phyloP scores from a whole-genome alignment of 768 basidiomycete genomes.

The Leccinum aurantiacum region DNA sequence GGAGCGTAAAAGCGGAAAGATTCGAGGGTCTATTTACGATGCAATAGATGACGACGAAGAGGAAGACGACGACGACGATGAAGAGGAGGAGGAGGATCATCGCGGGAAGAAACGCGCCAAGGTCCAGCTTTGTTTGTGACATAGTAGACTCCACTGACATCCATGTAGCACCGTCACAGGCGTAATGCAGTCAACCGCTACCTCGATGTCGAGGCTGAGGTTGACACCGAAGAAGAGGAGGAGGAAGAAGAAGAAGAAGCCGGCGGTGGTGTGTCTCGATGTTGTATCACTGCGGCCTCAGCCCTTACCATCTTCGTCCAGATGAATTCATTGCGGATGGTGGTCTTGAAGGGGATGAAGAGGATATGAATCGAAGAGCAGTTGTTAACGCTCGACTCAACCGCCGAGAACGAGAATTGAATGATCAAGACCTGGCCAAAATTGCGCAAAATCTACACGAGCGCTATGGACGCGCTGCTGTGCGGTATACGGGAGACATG shows the following conservation, averaged over 20 bases:
- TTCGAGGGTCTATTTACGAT: conserved; percentile 35
- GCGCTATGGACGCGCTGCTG: conserved; percentile 68
- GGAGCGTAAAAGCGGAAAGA: conserved; percentile 24
- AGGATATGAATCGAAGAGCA: conserved; percentile 47
- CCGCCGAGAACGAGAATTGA: conserved; percentile 66
- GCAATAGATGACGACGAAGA: conserved; percentile 44
- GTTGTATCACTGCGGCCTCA: not conserved
- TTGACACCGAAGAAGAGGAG: conserved; percentile 96
- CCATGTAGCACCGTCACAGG: conserved; percentile 60
- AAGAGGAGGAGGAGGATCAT: conserved; percentile 42
- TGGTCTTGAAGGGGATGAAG: conserved; percentile 66
- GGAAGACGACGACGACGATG: conserved; percentile 54
- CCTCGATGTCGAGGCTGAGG: conserved; percentile 95
- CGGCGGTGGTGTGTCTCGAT: conserved; percentile 44
- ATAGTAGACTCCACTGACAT: conserved; percentile 6
- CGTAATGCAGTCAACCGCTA: conserved; percentile 70
- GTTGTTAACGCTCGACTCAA: conserved; percentile 69
- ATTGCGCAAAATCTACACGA: conserved; percentile 81
- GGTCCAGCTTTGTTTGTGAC: conserved; percentile 36
- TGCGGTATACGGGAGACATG: conserved; percentile 87
- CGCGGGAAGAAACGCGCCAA: conserved; percentile 61
- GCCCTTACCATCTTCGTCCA: conserved; percentile 29
- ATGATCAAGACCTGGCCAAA: conserved; percentile 77
- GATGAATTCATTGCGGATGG: conserved; percentile 70
- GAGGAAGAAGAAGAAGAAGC: conserved; percentile 84